These are phyloP conservation scores for Citrus reticulata DNA, from an alignment of 345 rosid genomes.

Conservation along the genomic window DNA sequence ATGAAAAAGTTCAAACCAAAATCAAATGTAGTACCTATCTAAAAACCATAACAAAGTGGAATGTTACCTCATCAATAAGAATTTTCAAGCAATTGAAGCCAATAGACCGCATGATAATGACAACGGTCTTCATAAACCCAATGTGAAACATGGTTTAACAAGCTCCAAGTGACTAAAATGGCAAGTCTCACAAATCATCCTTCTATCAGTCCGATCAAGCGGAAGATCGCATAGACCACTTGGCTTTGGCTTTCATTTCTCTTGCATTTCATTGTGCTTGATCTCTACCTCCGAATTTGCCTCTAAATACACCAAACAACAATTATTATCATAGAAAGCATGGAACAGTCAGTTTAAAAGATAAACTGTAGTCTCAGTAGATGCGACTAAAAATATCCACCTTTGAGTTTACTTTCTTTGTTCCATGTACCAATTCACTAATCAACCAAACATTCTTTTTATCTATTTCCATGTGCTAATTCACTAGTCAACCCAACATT, in stretches of 20 bases:
- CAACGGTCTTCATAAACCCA: slow-evolving; percentile 86
- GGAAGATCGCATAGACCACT: slow-evolving; percentile 75
- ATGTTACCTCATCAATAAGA: slow-evolving; percentile 66
- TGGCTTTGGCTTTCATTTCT: slow-evolving; percentile 83
- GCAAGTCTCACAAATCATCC: slow-evolving; percentile 87
- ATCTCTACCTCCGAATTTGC: slow-evolving; percentile 64
- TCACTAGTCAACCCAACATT: too few relatives aligned
- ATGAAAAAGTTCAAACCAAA: background rate
- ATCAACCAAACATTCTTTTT: background rate
- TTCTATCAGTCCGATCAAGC: slow-evolving; percentile 79
- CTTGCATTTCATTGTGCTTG: slow-evolving; percentile 76
- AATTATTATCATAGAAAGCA: background rate
- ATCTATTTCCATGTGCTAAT: too few relatives aligned
- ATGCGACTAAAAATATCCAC: too few relatives aligned
- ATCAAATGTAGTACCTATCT: background rate
- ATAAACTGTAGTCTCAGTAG: too few relatives aligned
- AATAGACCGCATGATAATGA: slow-evolving; percentile 77
- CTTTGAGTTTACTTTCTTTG: too few relatives aligned
- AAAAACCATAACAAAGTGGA: background rate
- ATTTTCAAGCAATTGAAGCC: slow-evolving; percentile 94
- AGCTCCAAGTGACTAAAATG: slow-evolving; percentile 94
- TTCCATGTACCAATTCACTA: background rate
- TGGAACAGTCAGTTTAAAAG: background rate
- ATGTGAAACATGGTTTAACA: slow-evolving; percentile 96
- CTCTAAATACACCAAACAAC: slow-evolving; percentile 46